phyloP scores from a whole-genome alignment of 352 stramenopile genomes.

The Globisporangium acanthophoron region DNA sequence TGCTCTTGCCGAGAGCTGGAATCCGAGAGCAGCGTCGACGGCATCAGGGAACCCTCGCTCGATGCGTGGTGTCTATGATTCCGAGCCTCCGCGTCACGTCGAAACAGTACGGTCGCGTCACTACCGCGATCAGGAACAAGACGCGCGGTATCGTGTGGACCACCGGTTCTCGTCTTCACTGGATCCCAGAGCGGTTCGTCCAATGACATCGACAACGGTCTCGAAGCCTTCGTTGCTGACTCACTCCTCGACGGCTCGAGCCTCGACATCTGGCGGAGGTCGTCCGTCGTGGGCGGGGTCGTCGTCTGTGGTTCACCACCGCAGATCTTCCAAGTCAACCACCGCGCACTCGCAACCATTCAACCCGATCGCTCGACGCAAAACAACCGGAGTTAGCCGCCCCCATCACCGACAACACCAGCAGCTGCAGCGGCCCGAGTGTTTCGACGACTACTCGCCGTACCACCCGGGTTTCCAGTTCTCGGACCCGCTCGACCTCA shows the following conservation, averaged over 20 bases:
- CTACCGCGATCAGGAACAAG: too few relatives aligned
- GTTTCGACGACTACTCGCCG: constrained; percentile 77
- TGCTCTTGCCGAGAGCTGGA: background rate
- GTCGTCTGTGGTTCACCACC: background rate
- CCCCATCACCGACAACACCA: background rate
- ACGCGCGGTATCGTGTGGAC: too few relatives aligned
- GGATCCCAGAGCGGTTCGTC: too few relatives aligned
- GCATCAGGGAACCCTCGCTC: background rate
- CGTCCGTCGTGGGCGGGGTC: background rate
- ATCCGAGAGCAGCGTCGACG: background rate
- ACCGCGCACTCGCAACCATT: background rate
- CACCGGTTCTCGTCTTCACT: too few relatives aligned
- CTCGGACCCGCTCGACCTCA: constrained; percentile 26
- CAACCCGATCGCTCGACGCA: constrained; percentile 9
- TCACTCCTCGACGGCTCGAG: background rate
- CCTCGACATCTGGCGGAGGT: background rate
- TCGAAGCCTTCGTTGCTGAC: background rate
- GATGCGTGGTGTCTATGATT: background rate
- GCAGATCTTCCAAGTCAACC: background rate
- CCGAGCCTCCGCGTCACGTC: too few relatives aligned
- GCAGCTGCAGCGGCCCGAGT: constrained; percentile 26
- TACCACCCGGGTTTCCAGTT: constrained; percentile 66
- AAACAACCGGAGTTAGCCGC: background rate
- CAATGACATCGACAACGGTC: background rate
- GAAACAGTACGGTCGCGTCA: too few relatives aligned